Percentiles rank a stretch among this genome's conserved stretches.
Evolutionary conservation across 2,329 filamentous ascomycete genomes (phyloP).

Genomic region (Fusarium sp.): DNA sequence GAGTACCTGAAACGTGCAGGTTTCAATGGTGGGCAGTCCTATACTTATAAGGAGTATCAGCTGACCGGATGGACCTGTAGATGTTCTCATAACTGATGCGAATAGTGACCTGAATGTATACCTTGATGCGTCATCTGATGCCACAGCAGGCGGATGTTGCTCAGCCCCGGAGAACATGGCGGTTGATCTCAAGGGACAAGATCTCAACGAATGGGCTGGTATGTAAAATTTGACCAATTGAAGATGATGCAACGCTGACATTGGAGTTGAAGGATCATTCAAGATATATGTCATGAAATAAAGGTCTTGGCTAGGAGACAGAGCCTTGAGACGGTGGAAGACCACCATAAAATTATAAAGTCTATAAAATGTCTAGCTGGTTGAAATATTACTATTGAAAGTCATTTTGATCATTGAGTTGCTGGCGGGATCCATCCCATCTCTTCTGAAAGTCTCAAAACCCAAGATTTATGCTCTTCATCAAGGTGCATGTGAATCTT

Average conservation of each 20-base stretch:
- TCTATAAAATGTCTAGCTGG: rapidly evolving
- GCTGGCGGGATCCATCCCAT: background rate
- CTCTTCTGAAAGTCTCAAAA: background rate
- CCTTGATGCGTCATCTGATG: background rate
- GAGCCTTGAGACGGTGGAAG: background rate
- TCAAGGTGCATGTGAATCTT: background rate
- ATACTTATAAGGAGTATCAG: rapidly evolving
- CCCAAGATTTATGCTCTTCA: background rate
- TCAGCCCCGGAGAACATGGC: background rate
- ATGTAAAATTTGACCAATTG: too few relatives aligned
- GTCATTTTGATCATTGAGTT: background rate
- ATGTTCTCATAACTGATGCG: background rate
- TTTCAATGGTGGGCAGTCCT: conserved; percentile 54
- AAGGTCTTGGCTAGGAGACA: background rate
- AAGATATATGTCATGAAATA: background rate
- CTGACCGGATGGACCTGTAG: background rate
- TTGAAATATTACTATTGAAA: rapidly evolving
- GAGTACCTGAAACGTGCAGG: conserved; percentile 60
- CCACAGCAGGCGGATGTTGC: background rate
- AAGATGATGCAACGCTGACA: background rate
- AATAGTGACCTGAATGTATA: background rate
- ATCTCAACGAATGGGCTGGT: background rate
- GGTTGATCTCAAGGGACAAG: background rate
- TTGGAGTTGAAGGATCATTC: background rate
- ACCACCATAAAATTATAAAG: rapidly evolving